Conservation (phyloP, 1,139 yeast genomes). For the Oligophagozyma castellii region DNA sequence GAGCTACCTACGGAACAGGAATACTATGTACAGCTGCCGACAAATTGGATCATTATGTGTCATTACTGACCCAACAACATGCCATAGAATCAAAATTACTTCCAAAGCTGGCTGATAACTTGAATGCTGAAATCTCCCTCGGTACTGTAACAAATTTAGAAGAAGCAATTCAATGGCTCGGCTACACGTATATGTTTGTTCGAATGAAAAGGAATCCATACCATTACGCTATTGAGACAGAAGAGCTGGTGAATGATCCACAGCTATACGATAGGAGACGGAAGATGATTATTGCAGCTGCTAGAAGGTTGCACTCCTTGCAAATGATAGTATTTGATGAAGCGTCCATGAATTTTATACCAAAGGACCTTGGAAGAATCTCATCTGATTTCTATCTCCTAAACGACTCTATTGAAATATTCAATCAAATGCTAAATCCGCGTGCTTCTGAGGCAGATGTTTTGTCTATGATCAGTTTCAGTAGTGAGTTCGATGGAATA, state of each 20-base stretch:
- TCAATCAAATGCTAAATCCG: conserved; percentile 75
- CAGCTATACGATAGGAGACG: conserved; percentile 59
- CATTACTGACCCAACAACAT: conserved; percentile 83
- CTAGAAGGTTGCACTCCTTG: conserved; percentile 61
- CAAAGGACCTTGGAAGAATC: conserved; percentile 86
- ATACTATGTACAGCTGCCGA: conserved; percentile 76
- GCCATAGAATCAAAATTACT: conserved; percentile 84
- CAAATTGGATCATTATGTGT: conserved; percentile 70
- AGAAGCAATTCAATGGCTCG: conserved; percentile 93
- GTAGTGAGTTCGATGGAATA: conserved; percentile 86
- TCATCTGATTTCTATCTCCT: conserved; percentile 88
- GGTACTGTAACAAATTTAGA: conserved; percentile 93
- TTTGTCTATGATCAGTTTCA: conserved; percentile 77
- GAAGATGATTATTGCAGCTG: conserved; percentile 65
- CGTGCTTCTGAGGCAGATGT: conserved; percentile 87
- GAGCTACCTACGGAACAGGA: conserved; percentile 82
- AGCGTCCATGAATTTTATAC: conserved; percentile 57
- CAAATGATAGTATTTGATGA: conserved; percentile 95
- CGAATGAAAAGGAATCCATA: conserved; percentile 92
- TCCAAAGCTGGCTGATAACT: conserved; percentile 71
- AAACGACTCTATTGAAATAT: conserved; percentile 76
- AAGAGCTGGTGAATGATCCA: conserved; percentile 74
- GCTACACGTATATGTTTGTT: conserved; percentile 88
- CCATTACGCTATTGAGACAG: conserved; percentile 87
- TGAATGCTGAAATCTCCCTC: conserved; percentile 89